Base-by-base conservation (phyloP, 257 asterid species). In the Paulownia fortunei region DNA sequence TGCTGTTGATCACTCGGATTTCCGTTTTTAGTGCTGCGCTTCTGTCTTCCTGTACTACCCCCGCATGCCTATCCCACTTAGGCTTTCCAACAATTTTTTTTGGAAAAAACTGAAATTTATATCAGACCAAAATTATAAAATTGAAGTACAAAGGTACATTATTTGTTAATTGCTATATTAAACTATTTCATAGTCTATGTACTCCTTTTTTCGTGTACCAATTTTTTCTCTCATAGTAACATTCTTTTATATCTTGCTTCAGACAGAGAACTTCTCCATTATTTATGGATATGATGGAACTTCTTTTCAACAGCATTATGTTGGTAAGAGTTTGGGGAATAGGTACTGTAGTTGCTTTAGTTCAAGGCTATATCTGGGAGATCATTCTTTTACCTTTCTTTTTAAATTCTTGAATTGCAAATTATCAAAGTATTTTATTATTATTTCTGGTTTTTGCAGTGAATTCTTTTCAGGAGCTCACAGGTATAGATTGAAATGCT, bases 401-500 rank as follows among this genome's bases (percentile, higher is more conserved):
- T 13, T 30, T 72, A 63, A 49, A 34, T 68, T 83, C 72, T 36
- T 73, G 59, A 60, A 64, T 79, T 62, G 58, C 78, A 52, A 78
- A 37, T 0, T 19, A 54, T 56, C 15, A 3, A 46, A 59, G 21
- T 36, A 30, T 18, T 77, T 37, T 30, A 44, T 27, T 54, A 44
- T 27, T 54, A 12, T 41, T 56, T 69, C 18, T 60, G 26, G 34
- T 82, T 32, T 76, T 36, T 64, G 77, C 93, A 93, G 96, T 70
- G 83, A 41, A 16, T 93, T 89, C 87, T 90, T 88, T 79, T 83
- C 98, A 18, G 85, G 83, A 78, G 86, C 89, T 61, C 98, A 91
- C 88, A 88, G 91, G 62, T 91, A 88, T 77, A 87, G 98, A 80
- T 81, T 92, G 62, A 89, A 86, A 82, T 88, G 94, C 88, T 93